Evolutionary conservation across 2,329 filamentous ascomycete species (phyloP), one percentile per base, ranked within the genome.

Genomic region (Zalaria sp.): DNA sequence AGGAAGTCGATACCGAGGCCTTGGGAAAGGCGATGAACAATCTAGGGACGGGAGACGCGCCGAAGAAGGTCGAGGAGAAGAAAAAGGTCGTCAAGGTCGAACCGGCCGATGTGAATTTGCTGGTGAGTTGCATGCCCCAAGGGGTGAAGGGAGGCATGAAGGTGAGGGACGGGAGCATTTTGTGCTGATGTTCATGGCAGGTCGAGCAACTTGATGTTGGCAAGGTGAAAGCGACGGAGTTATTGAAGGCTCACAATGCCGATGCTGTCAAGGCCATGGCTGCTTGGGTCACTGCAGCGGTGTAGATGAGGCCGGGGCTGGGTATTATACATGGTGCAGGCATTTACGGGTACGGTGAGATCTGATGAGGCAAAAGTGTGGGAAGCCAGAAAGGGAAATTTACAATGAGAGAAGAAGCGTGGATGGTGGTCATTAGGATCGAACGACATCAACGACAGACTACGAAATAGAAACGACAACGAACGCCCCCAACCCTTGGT

Each of bases 201-300:
- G 68, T 82, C 8, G 76, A 83, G 38, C 73, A 88, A 57, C 69
- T 88, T 28, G 83, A 89, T 46, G 57, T 89, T 31, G 63, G 73
- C 1, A 87, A 84, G 60, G 51, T 65, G 2, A 85, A 79, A 59
- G 84, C 81, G 2, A 87, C 79, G 2, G 83, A 89, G 46, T 60
- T 89, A 39, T 68, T 91, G 4, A 80, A 78, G 58, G 67, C 72
- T 4, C 69, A 87, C 52, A 81, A 86, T 39, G 84, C 83, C 3
- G 71, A 85, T 38, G 73, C 73, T 2, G 68, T 79, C 34, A 70
- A 74, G 58, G 82, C 82, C 1, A 72, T 89, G 67, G 70, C 62
- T 44, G 75, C 77, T 0, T 86, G 66, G 54, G 59, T 75, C 27
- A 56, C 58, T 34, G 52, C 57, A 0, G 18, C 18, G 18, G 18